Evolutionary conservation across 805 yeast species (phyloP).

Genomic region (Zygosaccharomyces bisporus): DNA sequence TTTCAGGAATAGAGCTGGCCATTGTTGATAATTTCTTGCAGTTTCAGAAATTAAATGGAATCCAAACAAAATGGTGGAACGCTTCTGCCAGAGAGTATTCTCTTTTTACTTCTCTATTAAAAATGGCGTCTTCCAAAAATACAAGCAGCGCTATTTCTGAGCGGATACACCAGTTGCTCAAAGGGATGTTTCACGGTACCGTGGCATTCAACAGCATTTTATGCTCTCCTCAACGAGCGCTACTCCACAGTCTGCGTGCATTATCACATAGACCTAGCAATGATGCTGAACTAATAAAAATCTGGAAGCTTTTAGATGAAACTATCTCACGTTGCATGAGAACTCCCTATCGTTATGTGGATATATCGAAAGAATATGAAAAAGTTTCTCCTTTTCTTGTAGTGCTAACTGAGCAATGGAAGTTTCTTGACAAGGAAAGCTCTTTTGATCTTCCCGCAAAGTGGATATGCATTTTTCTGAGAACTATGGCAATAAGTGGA

Average conservation of each 20-base stretch:
- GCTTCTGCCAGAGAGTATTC: conserved; percentile 47
- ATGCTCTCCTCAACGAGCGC: conserved; percentile 52
- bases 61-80: conserved; percentile 79
- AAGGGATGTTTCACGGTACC: conserved; percentile 47
- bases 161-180: conserved; percentile 50
- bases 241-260: conserved; percentile 47
- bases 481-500: conserved; percentile 52
- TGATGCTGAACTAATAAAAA: conserved; percentile 24
- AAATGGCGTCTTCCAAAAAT: conserved; percentile 44
- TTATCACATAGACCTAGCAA: conserved; percentile 15
- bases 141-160: conserved; percentile 31
- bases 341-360: conserved; percentile 83
- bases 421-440: conserved; percentile 41
- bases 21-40: conserved; percentile 59
- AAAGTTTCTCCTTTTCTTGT: conserved; percentile 54
- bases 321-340: conserved; percentile 63
- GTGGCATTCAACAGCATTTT: conserved; percentile 50
- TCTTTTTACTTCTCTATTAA: conserved; percentile 62
- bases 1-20: conserved; percentile 53
- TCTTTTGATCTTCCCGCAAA: conserved; percentile 28
- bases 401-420: conserved; percentile 66
- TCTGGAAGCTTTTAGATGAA: conserved; percentile 74
- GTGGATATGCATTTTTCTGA: conserved; percentile 52
- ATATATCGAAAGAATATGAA: conserved; percentile 40
- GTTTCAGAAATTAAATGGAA: conserved; percentile 50